These are phyloP conservation scores for Ceratocystis diversiconidia DNA, from an alignment of 2,329 filamentous ascomycete species.

Conservation along the genomic window DNA sequence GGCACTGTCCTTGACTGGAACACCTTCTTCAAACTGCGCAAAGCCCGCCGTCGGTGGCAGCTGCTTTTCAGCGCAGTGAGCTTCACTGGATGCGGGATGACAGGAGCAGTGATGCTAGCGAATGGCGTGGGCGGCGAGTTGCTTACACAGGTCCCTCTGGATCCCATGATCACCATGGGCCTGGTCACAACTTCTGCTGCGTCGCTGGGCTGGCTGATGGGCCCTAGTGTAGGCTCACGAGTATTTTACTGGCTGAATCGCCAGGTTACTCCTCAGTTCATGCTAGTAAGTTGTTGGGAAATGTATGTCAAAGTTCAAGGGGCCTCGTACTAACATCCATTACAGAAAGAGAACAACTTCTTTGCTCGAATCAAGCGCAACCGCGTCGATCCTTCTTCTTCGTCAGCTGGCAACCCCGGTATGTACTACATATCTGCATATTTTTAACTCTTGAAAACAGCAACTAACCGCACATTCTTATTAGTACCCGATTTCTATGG, in stretches of 20 bases:
- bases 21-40: conserved; percentile 80
- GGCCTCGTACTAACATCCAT: neutral
- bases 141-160: conserved; percentile 60
- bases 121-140: conserved; percentile 58
- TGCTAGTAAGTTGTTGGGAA: conserved; percentile 36
- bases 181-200: conserved; percentile 63
- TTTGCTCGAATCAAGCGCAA: conserved; percentile 83
- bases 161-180: conserved; percentile 75
- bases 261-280: conserved; percentile 52
- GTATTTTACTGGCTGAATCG: conserved; percentile 67
- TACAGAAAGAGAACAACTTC: conserved; percentile 82
- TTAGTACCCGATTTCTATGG: conserved; percentile 90
- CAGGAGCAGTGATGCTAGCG: conserved; percentile 52
- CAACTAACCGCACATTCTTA: neutral
- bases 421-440: conserved; percentile 21
- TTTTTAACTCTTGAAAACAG: neutral
- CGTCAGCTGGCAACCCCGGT: conserved; percentile 76
- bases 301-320: neutral
- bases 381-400: conserved; percentile 78
- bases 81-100: conserved; percentile 46
- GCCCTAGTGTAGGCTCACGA: conserved; percentile 66
- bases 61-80: conserved; percentile 59
- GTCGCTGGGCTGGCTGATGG: conserved; percentile 75
- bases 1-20: conserved; percentile 61
- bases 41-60: conserved; percentile 71